A percentile compares a stretch with the other conserved stretches of the same genome.
These are phyloP conservation scores for Takakia lepidozioides DNA, from an alignment of 225 moss, liverwort and hornwort species.

Conservation along the genomic window DNA sequence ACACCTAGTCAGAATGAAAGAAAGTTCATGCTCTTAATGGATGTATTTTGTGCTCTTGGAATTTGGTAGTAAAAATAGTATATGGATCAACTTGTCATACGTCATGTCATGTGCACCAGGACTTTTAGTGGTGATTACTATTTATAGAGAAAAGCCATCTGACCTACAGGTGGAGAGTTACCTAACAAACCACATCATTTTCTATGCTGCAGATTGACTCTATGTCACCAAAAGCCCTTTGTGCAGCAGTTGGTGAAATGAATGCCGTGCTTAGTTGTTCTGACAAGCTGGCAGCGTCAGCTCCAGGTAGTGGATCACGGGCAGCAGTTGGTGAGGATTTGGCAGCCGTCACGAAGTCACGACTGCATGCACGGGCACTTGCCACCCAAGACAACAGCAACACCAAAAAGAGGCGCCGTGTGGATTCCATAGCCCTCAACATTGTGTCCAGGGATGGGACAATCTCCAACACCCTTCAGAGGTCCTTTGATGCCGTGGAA, in stretches of 20 bases:
- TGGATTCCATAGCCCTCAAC: slow-evolving; percentile 71
- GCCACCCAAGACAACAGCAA: slow-evolving; percentile 43
- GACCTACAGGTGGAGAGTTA: too few relatives aligned
- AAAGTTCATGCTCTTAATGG: too few relatives aligned
- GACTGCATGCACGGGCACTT: slow-evolving; percentile 49
- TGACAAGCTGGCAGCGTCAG: slow-evolving; percentile 82
- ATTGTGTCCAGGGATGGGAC: slow-evolving; percentile 63
- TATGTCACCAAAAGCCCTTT: slow-evolving; percentile 28
- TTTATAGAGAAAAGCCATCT: too few relatives aligned
- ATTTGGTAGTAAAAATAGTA: too few relatives aligned
- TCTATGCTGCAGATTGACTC: slow-evolving; percentile 91
- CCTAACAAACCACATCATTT: too few relatives aligned
- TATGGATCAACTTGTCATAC: too few relatives aligned
- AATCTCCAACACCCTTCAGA: slow-evolving; percentile 56
- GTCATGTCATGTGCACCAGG: too few relatives aligned
- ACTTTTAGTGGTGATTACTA: too few relatives aligned
- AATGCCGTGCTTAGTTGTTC: slow-evolving; percentile 69
- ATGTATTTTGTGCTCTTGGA: too few relatives aligned
- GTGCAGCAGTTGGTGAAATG: slow-evolving; percentile 71
- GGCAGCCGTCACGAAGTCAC: slow-evolving; percentile 62
- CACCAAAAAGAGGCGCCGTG: slow-evolving; percentile 44
- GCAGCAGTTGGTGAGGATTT: slow-evolving; percentile 96
- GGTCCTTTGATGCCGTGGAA: slow-evolving; percentile 35
- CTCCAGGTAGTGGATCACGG: slow-evolving; percentile 84
- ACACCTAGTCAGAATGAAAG: too few relatives aligned